Percentiles rank a stretch among this genome's conserved stretches.
Evolutionary conservation across 177 flowering plant genomes (phyloP).

Genomic region (Vitis hybrid): DNA sequence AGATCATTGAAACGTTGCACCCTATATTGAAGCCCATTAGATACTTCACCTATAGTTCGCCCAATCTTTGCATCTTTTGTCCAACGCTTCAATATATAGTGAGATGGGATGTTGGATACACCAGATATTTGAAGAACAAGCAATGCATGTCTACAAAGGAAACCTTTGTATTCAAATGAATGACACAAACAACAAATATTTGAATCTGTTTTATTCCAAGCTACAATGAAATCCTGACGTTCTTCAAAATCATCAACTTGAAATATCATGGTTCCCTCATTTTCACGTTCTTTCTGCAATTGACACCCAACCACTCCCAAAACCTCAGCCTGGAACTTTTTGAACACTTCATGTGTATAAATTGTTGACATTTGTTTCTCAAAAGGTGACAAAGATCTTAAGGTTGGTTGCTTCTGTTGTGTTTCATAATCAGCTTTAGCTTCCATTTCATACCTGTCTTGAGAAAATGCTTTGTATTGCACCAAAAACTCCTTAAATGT

Average conservation of each 20-base stretch:
- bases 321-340: slow-evolving; percentile 36
- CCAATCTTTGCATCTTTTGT: slow-evolving; percentile 32
- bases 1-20: slow-evolving; percentile 32
- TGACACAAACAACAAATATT: slow-evolving; percentile 31
- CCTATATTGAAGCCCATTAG: slow-evolving; percentile 13
- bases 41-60: neutral
- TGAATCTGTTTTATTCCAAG: slow-evolving; percentile 23
- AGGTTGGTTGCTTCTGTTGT: slow-evolving; percentile 13
- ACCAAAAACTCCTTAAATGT: slow-evolving; percentile 29
- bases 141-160: slow-evolving; percentile 41
- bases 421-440: slow-evolving; percentile 30
- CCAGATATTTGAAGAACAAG: slow-evolving; percentile 35
- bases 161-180: slow-evolving; percentile 35
- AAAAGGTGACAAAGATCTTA: slow-evolving; percentile 27
- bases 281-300: slow-evolving; percentile 16
- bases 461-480: slow-evolving; percentile 17
- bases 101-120: slow-evolving; percentile 28
- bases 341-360: slow-evolving; percentile 32
- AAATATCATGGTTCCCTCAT: slow-evolving; percentile 17
- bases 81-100: slow-evolving; percentile 38
- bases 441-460: slow-evolving; percentile 26
- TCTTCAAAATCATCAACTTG: slow-evolving; percentile 31
- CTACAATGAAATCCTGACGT: slow-evolving; percentile 23
- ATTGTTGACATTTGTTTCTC: slow-evolving; percentile 30
- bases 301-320: slow-evolving; percentile 32